Conservation (phyloP, 768 basidiomycete genomes). For the Hydnomerulius pinastri region DNA sequence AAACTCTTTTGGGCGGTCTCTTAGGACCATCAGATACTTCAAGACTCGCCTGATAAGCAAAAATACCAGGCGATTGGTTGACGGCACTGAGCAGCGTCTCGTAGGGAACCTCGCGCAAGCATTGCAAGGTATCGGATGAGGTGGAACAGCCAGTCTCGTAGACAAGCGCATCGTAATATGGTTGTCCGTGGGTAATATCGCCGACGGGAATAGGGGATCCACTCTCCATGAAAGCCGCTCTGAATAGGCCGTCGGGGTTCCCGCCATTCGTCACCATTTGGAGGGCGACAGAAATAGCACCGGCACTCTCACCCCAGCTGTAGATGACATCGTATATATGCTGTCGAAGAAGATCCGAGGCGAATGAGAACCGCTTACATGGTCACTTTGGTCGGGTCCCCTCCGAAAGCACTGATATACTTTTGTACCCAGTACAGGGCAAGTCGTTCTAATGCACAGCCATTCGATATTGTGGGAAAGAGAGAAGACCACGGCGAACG, state of each 20-base stretch:
- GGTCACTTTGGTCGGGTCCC: constrained; percentile 48
- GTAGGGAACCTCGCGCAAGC: constrained; percentile 35
- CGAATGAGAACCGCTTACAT: constrained; percentile 12
- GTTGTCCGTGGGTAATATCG: constrained; percentile 23
- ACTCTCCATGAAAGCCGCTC: constrained; percentile 41
- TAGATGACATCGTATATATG: background rate
- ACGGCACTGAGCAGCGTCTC: constrained; percentile 32
- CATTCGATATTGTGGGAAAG: background rate
- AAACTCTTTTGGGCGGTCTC: background rate
- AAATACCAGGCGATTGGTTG: constrained; percentile 31
- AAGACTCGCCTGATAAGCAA: constrained; percentile 34
- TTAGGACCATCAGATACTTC: background rate
- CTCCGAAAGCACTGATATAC: constrained; percentile 62
- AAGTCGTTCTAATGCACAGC: constrained; percentile 26
- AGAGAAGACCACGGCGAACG: background rate
- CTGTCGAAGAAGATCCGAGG: background rate
- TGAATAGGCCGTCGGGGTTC: constrained; percentile 25
- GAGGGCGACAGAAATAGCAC: constrained; percentile 36
- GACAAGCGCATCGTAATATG: constrained; percentile 33
- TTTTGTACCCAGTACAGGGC: constrained; percentile 58
- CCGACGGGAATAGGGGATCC: constrained; percentile 33
- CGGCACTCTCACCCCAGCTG: constrained; percentile 40
- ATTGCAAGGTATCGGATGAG: constrained; percentile 31
- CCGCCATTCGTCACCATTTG: constrained; percentile 32
- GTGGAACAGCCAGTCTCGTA: constrained; percentile 30